Evolutionary conservation across 2,329 filamentous ascomycete genomes (phyloP).

Genomic region (Orbilia ellipsospora): DNA sequence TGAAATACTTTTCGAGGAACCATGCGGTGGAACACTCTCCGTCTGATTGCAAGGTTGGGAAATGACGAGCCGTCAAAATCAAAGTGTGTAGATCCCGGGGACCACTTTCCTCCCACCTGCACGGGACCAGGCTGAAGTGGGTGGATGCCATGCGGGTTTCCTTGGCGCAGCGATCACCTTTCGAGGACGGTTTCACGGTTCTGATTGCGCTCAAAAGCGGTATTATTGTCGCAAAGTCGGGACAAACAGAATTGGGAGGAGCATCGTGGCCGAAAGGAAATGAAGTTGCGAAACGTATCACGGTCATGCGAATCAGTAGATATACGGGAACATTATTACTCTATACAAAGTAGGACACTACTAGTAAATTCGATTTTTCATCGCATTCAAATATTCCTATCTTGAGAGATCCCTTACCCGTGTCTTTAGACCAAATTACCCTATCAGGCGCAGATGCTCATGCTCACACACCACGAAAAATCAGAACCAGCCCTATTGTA

Average conservation of each 20-base stretch:
- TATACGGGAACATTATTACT: neutral
- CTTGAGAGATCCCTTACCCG: no score
- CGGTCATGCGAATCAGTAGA: neutral
- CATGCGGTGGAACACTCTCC: neutral
- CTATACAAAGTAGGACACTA: neutral
- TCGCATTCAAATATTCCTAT: no score
- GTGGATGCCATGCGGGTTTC: slow-evolving; percentile 32
- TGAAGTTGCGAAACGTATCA: neutral
- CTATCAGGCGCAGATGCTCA: no score
- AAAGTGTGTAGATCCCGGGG: slow-evolving; percentile 11
- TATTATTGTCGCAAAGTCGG: neutral
- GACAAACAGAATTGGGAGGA: neutral
- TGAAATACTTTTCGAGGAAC: neutral
- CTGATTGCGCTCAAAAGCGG: neutral
- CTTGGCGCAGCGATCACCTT: slow-evolving; percentile 47
- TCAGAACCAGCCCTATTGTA: neutral
- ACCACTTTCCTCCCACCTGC: slow-evolving; percentile 14
- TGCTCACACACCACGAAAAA: neutral
- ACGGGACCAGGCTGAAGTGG: slow-evolving; percentile 36
- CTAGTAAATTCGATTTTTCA: no score
- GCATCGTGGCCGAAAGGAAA: slow-evolving; percentile 7
- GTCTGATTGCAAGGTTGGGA: neutral
- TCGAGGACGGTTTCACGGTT: slow-evolving; percentile 34
- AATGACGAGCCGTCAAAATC: neutral
- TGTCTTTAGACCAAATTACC: no score